A percentile compares a stretch with the other conserved stretches of the same genome.
Conservation (phyloP, 2,329 filamentous ascomycete species). For the Mycocentrospora acerina region DNA sequence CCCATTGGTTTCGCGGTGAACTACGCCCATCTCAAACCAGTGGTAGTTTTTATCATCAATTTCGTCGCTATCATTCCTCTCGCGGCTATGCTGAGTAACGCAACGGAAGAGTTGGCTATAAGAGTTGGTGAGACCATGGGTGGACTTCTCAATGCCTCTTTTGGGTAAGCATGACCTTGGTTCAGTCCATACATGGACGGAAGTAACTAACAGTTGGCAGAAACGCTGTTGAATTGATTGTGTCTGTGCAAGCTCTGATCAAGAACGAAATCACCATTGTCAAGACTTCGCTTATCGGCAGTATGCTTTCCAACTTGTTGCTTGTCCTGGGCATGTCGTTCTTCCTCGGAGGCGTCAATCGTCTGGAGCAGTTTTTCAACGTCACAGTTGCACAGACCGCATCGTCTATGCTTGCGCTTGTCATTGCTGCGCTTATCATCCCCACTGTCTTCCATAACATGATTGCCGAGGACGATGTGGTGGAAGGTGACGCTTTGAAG, state of each 20-base stretch:
- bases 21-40: conserved; percentile 51
- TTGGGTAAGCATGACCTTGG: conserved; percentile 61
- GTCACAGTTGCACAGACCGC: conserved; percentile 88
- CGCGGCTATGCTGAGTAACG: conserved; percentile 81
- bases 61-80: conserved; percentile 92
- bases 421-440: conserved; percentile 80
- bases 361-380: conserved; percentile 86
- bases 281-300: conserved; percentile 88
- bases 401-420: conserved; percentile 75
- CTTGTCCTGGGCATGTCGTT: conserved; percentile 91
- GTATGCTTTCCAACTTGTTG: conserved; percentile 86
- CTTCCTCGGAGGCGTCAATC: conserved; percentile 79
- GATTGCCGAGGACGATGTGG: conserved; percentile 27
- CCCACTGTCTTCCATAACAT: conserved; percentile 72
- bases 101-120: conserved; percentile 86
- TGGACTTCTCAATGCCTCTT: conserved; percentile 85
- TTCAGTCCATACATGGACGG: conserved; percentile 10
- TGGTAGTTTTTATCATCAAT: conserved; percentile 76
- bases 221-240: conserved; percentile 86
- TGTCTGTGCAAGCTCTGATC: conserved; percentile 78
- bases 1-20: conserved; percentile 75
- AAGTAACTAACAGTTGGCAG: conserved; percentile 41
- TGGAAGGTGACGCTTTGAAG: conserved; percentile 24
- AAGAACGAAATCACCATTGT: conserved; percentile 79
- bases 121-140: conserved; percentile 79